These are phyloP conservation scores for Pestalotiopsis sp. DNA, from an alignment of 2,329 filamentous ascomycete species.

Conservation along the genomic window DNA sequence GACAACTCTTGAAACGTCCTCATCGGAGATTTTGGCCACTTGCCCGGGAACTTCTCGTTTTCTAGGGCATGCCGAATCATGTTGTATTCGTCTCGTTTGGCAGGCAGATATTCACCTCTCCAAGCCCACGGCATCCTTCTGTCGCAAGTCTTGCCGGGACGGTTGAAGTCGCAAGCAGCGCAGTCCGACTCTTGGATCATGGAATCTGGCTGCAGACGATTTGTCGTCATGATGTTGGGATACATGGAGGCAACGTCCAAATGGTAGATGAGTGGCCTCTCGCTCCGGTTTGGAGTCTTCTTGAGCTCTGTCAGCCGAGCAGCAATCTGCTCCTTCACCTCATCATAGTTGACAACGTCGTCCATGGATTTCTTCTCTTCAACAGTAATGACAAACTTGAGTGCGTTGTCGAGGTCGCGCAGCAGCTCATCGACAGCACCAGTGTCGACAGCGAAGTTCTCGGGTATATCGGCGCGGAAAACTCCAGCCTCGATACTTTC, in stretches of 20 bases:
- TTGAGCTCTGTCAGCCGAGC: constrained; percentile 73
- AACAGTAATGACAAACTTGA: constrained; percentile 83
- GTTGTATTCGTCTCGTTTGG: constrained; percentile 97
- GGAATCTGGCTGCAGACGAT: constrained; percentile 95
- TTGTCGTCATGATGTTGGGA: constrained; percentile 99
- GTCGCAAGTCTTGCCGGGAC: constrained; percentile 96
- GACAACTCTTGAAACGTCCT: constrained; percentile 81
- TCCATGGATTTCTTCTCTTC: constrained; percentile 83
- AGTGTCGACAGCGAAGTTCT: constrained; percentile 89
- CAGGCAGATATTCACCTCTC: constrained; percentile 95
- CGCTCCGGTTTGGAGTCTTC: constrained; percentile 79
- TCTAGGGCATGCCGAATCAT: constrained; percentile 94
- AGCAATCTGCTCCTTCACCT: constrained; percentile 81
- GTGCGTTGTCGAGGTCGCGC: constrained; percentile 80
- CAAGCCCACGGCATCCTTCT: constrained; percentile 93
- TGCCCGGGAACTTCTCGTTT: constrained; percentile 89
- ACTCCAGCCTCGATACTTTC: constrained; percentile 99
- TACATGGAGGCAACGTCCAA: constrained; percentile 99
- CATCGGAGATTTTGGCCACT: constrained; percentile 67
- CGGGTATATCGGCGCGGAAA: constrained; percentile 92
- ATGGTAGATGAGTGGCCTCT: constrained; percentile 93
- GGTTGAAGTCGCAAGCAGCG: constrained; percentile 96
- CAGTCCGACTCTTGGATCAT: constrained; percentile 97
- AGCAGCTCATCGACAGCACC: constrained; percentile 88
- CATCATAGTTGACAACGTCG: constrained; percentile 79